Conservation (phyloP, 371 early-diverging fungal genomes). For the Apophysomyces variabilis region DNA sequence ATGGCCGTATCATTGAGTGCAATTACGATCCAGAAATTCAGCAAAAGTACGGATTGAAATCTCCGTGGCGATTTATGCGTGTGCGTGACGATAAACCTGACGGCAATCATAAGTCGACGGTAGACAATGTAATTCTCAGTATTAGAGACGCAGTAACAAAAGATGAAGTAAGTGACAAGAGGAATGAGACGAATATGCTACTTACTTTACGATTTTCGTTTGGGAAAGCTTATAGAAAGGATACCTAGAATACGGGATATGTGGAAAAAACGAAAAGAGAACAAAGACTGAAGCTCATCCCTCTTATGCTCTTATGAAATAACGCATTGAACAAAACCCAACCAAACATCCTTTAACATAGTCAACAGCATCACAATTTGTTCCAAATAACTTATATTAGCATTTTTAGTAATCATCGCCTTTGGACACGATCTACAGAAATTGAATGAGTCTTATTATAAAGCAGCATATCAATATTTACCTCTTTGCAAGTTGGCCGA, state of each 20-base stretch:
- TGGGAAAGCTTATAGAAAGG: conserved; percentile 18
- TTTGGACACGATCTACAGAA: conserved; percentile 47
- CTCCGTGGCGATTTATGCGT: conserved; percentile 85
- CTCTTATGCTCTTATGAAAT: not conserved
- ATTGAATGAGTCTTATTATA: not conserved
- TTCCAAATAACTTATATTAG: conserved; percentile 4
- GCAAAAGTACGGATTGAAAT: conserved; percentile 38
- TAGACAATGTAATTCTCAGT: conserved; percentile 73
- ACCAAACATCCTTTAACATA: conserved; percentile 1
- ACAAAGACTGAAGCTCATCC: not conserved
- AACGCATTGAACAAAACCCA: not conserved
- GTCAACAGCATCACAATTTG: conserved; percentile 1
- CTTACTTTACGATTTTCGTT: not conserved
- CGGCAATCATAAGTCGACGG: conserved; percentile 78
- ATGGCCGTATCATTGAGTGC: conserved; percentile 75
- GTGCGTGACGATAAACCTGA: conserved; percentile 86
- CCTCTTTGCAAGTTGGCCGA: conserved; percentile 92
- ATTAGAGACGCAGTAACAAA: conserved; percentile 77
- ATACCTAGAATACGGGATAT: conserved; percentile 20
- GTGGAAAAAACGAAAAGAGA: conserved; percentile 17
- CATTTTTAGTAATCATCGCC: conserved; percentile 53
- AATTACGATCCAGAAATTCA: conserved; percentile 59
- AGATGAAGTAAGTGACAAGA: conserved; percentile 57
- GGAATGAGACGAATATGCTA: not conserved
- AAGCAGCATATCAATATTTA: conserved; percentile 19